Base-by-base conservation (phyloP, 2,329 filamentous ascomycete genomes). In the Epichloe elymi region DNA sequence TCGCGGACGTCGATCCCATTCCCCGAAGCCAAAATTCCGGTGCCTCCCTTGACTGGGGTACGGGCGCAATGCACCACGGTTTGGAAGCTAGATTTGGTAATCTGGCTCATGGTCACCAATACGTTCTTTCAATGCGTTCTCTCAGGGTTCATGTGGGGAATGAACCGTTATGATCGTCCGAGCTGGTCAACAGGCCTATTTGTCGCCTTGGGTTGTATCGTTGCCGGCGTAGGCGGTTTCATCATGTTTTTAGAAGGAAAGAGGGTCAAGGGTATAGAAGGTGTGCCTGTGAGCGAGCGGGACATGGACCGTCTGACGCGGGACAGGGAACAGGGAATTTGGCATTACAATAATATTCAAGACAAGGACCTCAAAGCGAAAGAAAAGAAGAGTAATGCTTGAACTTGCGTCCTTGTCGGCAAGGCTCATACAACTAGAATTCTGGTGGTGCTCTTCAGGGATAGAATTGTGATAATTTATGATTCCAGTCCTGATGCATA, bases 131-230 rank as follows among this genome's bases (percentile, higher is more conserved):
- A 95, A 65, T 75, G 75, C 39, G 74, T 80, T 17, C 74, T 95
- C 2, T 85, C 81, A 8, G 83, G 78, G 3, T 85, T 88, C 68
- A 94, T 95, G 88, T 94, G 86, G 86, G 82, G 79, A 2, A 72
- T 86, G 66, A 85, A 87, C 61, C 73, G 86, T 20, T 83, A 82
- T 60, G 69, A 84, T 20, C 74, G 88, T n/a, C 87, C 88, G 0
- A 77, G 78, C 20, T 94, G 87, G 87, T 78, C 82, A 11, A 90
- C 86, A 0, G 88, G 87, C 1, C 67, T 89, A 0, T 88, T 93
- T 61, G 84, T 95, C 17, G 85, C 78, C 2, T 62, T 91, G 5
- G 88, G 81, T 3, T 89, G 82, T 60, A 73, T 82, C 19, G 80
- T 85, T 5, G 84, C 83, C 7, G 84, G 75, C 15, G 62, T 78